Evolutionary conservation across 148 eudicot species (phyloP), one percentile per base, ranked within the genome.

Genomic region (Silene uniflora): DNA sequence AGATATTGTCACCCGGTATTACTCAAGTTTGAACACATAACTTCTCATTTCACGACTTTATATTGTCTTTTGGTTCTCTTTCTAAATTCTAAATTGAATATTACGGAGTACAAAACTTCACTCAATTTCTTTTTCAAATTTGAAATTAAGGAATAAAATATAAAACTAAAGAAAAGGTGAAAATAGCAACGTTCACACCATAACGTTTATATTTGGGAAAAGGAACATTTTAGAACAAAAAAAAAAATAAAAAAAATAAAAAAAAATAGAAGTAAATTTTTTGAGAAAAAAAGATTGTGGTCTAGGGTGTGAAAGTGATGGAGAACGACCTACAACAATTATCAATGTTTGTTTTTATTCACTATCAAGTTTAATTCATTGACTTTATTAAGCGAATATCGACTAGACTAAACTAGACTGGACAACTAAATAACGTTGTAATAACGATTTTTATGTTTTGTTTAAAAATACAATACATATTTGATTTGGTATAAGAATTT

Each of bases 261-360:
- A n/a, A n/a, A n/a, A n/a, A n/a, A n/a, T n/a, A n/a, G n/a, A 12
- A 73, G 6, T 46, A 13, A 22, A 46, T 63, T 59, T 4, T 46
- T 32, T 65, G 58, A 23, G 56, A 42, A 52, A 73, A 58, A 39
- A 24, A 14, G 61, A 24, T 12, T 5, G 7, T 64, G 4, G 25
- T 5, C 18, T 32, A 71, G 62, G n/a, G 62, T 49, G 77, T 68
- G 21, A 39, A 23, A 44, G 42, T 60, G 54, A 59, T 25, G 32
- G 81, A 74, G 73, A 73, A 75, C 60, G 77, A 79, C 77, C 67
- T 68, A 68, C 74, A 70, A 62, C 78, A 74, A 69, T 79, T 74
- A 79, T 75, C 75, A 75, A 79, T 69, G 17, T 69, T 11, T 44
- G 44, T 42, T 42, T 39, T 68, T 42, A 42, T n/a, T n/a, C n/a